Conservation (phyloP, 2,329 filamentous ascomycete genomes). For the Balansia obtecta region DNA sequence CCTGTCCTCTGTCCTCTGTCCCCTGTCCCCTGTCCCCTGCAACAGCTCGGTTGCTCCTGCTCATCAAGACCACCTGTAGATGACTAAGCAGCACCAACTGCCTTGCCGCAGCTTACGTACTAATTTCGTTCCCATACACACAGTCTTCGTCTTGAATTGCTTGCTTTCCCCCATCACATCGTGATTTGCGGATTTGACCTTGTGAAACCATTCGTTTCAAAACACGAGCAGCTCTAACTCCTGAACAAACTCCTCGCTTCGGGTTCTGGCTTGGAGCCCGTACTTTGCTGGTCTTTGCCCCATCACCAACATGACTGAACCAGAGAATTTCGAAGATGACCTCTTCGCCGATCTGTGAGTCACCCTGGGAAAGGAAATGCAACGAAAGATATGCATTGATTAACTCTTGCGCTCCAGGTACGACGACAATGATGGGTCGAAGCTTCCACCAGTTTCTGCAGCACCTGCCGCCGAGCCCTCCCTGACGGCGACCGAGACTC, state of each 20-base stretch:
- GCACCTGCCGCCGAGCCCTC: slow-evolving; percentile 15
- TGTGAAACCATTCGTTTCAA: background rate
- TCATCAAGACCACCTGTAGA: too few species aligned
- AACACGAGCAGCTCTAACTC: too few species aligned
- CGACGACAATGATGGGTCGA: slow-evolving; percentile 46
- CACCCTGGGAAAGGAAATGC: too few species aligned
- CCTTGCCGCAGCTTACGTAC: background rate
- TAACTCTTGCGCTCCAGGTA: slow-evolving; percentile 34
- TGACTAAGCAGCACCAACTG: background rate
- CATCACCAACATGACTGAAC: slow-evolving; percentile 53
- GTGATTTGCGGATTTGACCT: background rate
- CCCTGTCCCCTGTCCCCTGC: too few species aligned
- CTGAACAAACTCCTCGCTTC: background rate
- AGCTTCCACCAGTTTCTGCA: slow-evolving; percentile 22
- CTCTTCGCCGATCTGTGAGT: slow-evolving; percentile 89
- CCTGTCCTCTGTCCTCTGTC: too few species aligned
- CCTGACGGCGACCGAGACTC: slow-evolving; percentile 18
- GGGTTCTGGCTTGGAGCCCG: background rate
- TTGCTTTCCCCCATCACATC: background rate
- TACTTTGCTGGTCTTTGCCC: too few species aligned
- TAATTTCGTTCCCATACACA: too few species aligned
- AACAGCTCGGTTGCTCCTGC: too few species aligned
- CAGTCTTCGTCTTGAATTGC: too few species aligned
- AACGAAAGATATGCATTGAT: background rate
- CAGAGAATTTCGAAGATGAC: slow-evolving; percentile 79